These are phyloP conservation scores for Aspergillus coremiiformis DNA, from an alignment of 495 filamentous ascomycete genomes.

Conservation along the genomic window DNA sequence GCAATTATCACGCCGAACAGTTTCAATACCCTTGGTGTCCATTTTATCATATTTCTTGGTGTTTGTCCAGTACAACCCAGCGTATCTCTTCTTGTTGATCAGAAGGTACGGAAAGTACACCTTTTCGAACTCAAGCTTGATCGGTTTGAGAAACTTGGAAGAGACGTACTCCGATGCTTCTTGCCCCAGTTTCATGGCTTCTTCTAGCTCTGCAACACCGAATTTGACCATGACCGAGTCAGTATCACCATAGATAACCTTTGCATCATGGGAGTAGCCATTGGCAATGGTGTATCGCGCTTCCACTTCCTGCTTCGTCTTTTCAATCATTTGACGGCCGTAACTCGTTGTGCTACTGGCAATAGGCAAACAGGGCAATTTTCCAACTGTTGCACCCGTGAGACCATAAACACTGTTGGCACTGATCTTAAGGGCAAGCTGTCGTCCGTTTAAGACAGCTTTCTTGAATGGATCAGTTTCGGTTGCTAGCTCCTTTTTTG, in stretches of 20 bases:
- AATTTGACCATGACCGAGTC: slow-evolving; percentile 99
- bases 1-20: slow-evolving; percentile 94
- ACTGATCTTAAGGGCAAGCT: slow-evolving; percentile 92
- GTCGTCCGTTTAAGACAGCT: slow-evolving; percentile 93
- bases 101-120: slow-evolving; percentile 97
- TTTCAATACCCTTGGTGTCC: slow-evolving; percentile 99
- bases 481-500: slow-evolving; percentile 80
- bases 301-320: slow-evolving; percentile 90
- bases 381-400: slow-evolving; percentile 92
- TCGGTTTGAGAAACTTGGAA: slow-evolving; percentile 84
- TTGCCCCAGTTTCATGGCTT: slow-evolving; percentile 89
- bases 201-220: slow-evolving; percentile 71
- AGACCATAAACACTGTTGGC: slow-evolving; percentile 98
- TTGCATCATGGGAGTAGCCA: slow-evolving; percentile 85
- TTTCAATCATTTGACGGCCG: slow-evolving; percentile 97
- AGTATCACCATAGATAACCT: slow-evolving; percentile 98
- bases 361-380: slow-evolving; percentile 89
- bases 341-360: slow-evolving; percentile 94
- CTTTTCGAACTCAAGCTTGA: slow-evolving; percentile 99
- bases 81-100: slow-evolving; percentile 99
- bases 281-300: slow-evolving; percentile 81
- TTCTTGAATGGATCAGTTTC: slow-evolving; percentile 97
- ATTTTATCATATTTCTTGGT: slow-evolving; percentile 97
- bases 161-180: slow-evolving; percentile 86
- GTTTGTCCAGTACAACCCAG: slow-evolving; percentile 93